A percentile compares a stretch with the other conserved stretches of the same genome.
Evolutionary conservation across 805 yeast species (phyloP).

Genomic region (Metschnikowia continentalis): DNA sequence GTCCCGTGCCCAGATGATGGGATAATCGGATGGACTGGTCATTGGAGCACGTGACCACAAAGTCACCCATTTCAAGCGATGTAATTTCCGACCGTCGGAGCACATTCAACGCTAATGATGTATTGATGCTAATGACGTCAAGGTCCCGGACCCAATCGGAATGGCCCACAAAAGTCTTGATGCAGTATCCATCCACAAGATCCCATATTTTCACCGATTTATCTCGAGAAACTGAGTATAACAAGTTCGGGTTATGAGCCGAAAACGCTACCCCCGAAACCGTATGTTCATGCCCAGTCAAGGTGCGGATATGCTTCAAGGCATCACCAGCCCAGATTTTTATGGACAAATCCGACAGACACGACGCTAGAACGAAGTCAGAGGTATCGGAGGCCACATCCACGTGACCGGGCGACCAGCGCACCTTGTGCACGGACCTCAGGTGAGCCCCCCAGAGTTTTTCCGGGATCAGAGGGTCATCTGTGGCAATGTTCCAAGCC

Average conservation of each 20-base stretch:
- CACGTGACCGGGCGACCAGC: conserved; percentile 45
- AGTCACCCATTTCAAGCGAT: conserved; percentile 42
- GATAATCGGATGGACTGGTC: conserved; percentile 72
- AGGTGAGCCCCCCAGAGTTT: conserved; percentile 71
- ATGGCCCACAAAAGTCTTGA: conserved; percentile 68
- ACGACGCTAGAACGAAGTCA: conserved; percentile 41
- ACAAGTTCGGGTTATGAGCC: conserved; percentile 38
- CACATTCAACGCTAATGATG: conserved; percentile 8
- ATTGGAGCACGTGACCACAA: conserved; percentile 67
- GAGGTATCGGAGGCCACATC: conserved; percentile 19
- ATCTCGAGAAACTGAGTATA: conserved; percentile 65
- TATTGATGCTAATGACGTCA: conserved; percentile 33
- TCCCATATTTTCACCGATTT: conserved; percentile 63
- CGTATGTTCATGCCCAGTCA: conserved; percentile 86
- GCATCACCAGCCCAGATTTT: conserved; percentile 66
- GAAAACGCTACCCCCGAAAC: conserved; percentile 62
- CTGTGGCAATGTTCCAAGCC: conserved; percentile 60
- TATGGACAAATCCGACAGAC: conserved; percentile 51
- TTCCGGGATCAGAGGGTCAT: conserved; percentile 58
- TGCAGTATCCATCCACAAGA: conserved; percentile 60
- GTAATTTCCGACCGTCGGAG: conserved; percentile 18
- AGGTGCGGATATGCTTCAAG: conserved; percentile 53
- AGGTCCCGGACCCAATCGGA: conserved; percentile 83
- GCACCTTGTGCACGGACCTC: conserved; percentile 55
- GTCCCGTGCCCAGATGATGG: conserved; percentile 63